Evolutionary conservation across 352 stramenopile genomes (phyloP).

Genomic region (Phytopythium boreale): DNA sequence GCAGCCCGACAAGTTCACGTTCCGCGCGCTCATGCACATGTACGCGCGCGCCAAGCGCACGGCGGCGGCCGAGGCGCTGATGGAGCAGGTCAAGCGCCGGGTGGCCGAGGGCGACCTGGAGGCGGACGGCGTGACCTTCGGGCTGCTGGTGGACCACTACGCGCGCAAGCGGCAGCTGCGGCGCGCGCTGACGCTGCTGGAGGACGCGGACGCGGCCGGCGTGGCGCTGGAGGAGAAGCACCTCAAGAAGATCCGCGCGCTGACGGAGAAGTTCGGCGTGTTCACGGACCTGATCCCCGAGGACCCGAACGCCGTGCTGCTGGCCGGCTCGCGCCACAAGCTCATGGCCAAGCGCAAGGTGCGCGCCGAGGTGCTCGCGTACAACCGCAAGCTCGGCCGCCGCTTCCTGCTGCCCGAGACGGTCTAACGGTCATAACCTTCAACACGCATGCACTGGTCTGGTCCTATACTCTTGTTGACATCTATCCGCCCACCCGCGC

Average conservation of each 20-base stretch:
- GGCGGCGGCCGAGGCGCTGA: constrained; percentile 41
- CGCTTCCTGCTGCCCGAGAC: constrained; percentile 64
- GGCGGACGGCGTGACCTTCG: constrained; percentile 55
- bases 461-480: too few species aligned
- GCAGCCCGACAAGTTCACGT: constrained; percentile 58
- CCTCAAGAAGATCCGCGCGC: constrained; percentile 64
- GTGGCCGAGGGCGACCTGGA: constrained; percentile 49
- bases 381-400: constrained; percentile 72
- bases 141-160: constrained; percentile 75
- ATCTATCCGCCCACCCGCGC: constrained; percentile 1
- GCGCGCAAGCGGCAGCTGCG: constrained; percentile 59
- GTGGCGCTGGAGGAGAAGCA: constrained; percentile 58
- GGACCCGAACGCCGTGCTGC: constrained; percentile 66
- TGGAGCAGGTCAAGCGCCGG: constrained; percentile 38
- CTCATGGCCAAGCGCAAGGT: constrained; percentile 80
- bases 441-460: background rate
- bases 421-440: too few species aligned
- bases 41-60: constrained; percentile 67
- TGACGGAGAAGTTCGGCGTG: constrained; percentile 62
- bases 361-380: constrained; percentile 59
- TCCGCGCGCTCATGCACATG: constrained; percentile 82
- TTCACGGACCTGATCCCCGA: constrained; percentile 80
- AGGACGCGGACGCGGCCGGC: constrained; percentile 50
- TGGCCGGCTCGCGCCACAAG: constrained; percentile 56
- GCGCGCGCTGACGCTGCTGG: constrained; percentile 59